Conservation (phyloP, 164 flowering plant genomes). For the Macadamia tetraphylla region DNA sequence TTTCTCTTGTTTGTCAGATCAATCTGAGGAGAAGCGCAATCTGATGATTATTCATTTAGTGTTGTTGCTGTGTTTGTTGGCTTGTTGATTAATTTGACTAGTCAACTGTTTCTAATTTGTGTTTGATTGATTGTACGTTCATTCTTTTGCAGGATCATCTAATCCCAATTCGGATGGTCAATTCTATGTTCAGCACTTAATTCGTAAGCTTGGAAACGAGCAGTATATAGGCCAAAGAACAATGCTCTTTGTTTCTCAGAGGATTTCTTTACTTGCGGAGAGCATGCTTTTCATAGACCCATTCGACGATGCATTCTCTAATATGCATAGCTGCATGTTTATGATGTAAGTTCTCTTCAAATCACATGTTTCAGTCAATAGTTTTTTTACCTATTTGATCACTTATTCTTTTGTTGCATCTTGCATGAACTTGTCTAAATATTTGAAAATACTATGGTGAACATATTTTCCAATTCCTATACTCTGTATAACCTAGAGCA, state of each 20-base stretch:
- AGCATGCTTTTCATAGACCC: conserved; percentile 76
- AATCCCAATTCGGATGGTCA: conserved; percentile 33
- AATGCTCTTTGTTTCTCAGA: conserved; percentile 54
- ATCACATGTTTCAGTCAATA: not conserved
- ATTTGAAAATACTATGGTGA: too few species aligned
- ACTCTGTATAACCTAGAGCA: too few species aligned
- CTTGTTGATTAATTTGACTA: not conserved
- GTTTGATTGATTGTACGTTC: conserved; percentile 4
- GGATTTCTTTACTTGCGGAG: conserved; percentile 53
- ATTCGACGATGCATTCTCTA: conserved; percentile 64
- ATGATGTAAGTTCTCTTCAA: conserved; percentile 52
- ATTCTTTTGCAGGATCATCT: conserved; percentile 29
- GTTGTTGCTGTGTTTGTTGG: not conserved
- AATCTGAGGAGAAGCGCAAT: not conserved
- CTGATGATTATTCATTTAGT: not conserved
- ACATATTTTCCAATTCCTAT: too few species aligned
- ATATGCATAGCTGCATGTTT: conserved; percentile 53
- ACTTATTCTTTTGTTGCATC: too few species aligned
- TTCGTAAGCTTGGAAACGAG: conserved; percentile 73
- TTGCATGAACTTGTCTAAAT: too few species aligned
- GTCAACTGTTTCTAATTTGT: not conserved
- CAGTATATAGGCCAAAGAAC: conserved; percentile 71
- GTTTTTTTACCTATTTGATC: too few species aligned
- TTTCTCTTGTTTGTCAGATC: not conserved
- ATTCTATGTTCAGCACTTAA: conserved; percentile 64